phyloP scores from a whole-genome alignment of 306 rosid species.

The Quercus berberidifolia region DNA sequence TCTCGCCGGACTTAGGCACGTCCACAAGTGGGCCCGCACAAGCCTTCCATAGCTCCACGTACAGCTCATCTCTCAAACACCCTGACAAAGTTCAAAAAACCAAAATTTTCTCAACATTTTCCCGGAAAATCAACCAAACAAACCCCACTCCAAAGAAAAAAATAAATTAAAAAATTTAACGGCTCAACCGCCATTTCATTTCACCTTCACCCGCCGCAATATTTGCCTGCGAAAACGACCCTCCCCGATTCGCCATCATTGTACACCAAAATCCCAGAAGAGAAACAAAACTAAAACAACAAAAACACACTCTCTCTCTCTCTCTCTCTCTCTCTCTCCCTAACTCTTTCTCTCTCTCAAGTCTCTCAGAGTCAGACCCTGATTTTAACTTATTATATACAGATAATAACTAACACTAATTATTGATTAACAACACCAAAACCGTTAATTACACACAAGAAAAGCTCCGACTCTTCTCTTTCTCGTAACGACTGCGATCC shows the following conservation, averaged over 20 bases:
- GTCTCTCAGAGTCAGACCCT: neutral
- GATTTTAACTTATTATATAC: slow-evolving; percentile 13
- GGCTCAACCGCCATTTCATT: slow-evolving; percentile 6
- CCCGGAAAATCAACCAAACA: neutral
- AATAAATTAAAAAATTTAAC: neutral
- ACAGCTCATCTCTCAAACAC: slow-evolving; percentile 49
- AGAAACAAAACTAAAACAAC: neutral
- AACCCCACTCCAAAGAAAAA: neutral
- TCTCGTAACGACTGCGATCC: slow-evolving; percentile 21
- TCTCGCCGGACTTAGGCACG: slow-evolving; percentile 58
- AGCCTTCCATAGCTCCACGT: slow-evolving; percentile 70
- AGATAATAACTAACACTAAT: neutral
- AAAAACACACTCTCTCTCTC: too few relatives aligned
- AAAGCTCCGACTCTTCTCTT: slow-evolving; percentile 26
- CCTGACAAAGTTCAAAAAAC: slow-evolving; percentile 4
- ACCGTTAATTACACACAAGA: neutral
- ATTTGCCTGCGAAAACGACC: slow-evolving; percentile 41
- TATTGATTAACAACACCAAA: slow-evolving; percentile 1
- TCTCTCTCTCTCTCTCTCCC: too few relatives aligned
- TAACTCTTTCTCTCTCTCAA: too few relatives aligned
- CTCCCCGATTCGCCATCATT: slow-evolving; percentile 66
- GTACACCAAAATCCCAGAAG: slow-evolving; percentile 15
- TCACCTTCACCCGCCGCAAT: slow-evolving; percentile 47
- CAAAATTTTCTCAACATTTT: neutral
- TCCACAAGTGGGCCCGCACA: slow-evolving; percentile 91